Evolutionary conservation across 2,329 filamentous ascomycete species (phyloP), one percentile per base, ranked within the genome.

Genomic region (Claviceps sp.): DNA sequence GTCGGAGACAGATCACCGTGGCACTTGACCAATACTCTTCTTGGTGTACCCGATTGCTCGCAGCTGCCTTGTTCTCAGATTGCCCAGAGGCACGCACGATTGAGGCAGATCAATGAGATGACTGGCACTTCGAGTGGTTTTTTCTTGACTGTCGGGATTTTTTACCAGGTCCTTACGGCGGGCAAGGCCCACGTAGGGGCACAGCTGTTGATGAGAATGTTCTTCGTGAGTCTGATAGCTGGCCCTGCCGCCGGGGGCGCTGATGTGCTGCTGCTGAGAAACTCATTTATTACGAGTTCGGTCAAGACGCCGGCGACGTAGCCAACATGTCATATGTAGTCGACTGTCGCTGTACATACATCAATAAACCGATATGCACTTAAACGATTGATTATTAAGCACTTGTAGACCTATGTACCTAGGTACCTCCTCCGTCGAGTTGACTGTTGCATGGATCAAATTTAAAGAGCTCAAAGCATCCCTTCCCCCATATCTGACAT

Each of bases 51-150:
- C 4, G 41, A 34, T n/a, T 47, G 49, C 26, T 34, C 16, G 2
- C 34, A 47, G 6, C 42, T 48, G 6, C 38, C 45, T 2, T 47
- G 54, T 5, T 41, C 53, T 1, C 37, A 20, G 41, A 6, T 22
- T 13, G 43, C 30, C 4, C 16, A 50, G 20, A 40, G 48, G 13
- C 26, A 56, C 24, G 55, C 55, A 3, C 50, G 55, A 4, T 34
- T 56, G 22, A 34, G 55, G 20, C 55, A 56, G 50, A 54, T 56
- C 37, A 56, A 56, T 47, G 55, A 56, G 47, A 55, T 56, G 51
- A 52, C 48, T 8, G 55, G 53, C n/a, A 56, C 55, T 1, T 55
- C 55, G 16, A 55, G 55, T 34, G 55, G 55, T 6, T 56, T 55
- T 34, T 56, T 56, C 50, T 41, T 56, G 50, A 47, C 51, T 6